Evolutionary conservation across 257 asterid species (phyloP), one percentile per base, ranked within the genome.

Genomic region (Gardenia jasminoides): DNA sequence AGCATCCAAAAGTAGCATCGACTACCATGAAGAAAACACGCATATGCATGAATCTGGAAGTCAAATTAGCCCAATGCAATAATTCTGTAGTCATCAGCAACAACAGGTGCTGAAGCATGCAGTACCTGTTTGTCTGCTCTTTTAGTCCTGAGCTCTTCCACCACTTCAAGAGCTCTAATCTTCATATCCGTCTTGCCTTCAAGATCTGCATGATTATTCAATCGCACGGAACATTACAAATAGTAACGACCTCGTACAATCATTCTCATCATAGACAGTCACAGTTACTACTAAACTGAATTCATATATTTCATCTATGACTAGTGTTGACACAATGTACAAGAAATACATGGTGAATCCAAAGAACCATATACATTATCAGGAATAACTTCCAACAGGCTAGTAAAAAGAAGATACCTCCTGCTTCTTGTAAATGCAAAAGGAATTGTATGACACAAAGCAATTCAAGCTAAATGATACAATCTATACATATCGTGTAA

Each of bases 71-170:
- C 12, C 28, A 11, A 26, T n/a, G 26, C 30, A 47, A 9, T 70
- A 44, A 3, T 71, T 71, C 43, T 26, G 22, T n/a, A 74, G 58
- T 15, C 10, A 44, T 46, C 39, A 67, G 48, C 6, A 13, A 15
- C 16, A 4, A 65, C 0, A 44, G 46, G 11, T n/a, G 22, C 19
- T 54, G 10, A 44, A 44, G 50, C 33, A 47, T 28, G 9, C 1
- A n/a, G 26, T 31, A 96, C 99, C 98, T 96, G 99, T 82, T 81
- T 88, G 90, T 96, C 99, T 17, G 99, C 99, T 91, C 99, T 87
- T 87, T 87, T 89, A 74, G 88, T 89, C 83, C 98, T 84, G 69
- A 96, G 92, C 78, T 91, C 97, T 47, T 96, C 99, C 84, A 96
- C 82, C 82, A 87, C 99, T 88, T 96, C 99, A 81, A 91, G 66